phyloP scores from a whole-genome alignment of 805 yeast genomes.

The Candida ulmi region DNA sequence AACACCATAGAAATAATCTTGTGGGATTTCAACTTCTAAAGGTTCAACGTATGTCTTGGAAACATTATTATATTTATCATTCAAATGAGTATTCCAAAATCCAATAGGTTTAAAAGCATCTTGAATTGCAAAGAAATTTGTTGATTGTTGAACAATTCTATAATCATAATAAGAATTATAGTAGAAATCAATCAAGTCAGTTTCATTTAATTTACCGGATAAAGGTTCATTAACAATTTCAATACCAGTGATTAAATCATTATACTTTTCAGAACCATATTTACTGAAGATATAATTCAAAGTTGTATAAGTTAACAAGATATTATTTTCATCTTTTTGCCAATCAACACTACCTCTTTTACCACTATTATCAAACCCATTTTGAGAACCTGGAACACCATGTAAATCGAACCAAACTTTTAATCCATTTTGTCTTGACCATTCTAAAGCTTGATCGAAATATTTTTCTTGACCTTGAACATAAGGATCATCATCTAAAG shows the following conservation, averaged over 20 bases:
- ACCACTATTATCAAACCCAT: slow-evolving; percentile 87
- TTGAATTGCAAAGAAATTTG: slow-evolving; percentile 48
- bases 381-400: slow-evolving; percentile 96
- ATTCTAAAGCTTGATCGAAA: slow-evolving; percentile 68
- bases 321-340: slow-evolving; percentile 35
- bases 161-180: slow-evolving; percentile 27
- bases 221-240: slow-evolving; percentile 72
- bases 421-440: slow-evolving; percentile 60
- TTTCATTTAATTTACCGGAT: slow-evolving; percentile 42
- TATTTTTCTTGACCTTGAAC: slow-evolving; percentile 75
- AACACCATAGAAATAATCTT: slow-evolving; percentile 47
- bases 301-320: slow-evolving; percentile 43
- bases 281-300: slow-evolving; percentile 44
- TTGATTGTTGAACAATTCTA: slow-evolving; percentile 14
- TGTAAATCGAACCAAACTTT: slow-evolving; percentile 90
- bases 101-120: slow-evolving; percentile 59
- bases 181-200: slow-evolving; percentile 25
- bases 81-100: slow-evolving; percentile 47
- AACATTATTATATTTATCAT: slow-evolving; percentile 23
- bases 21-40: slow-evolving; percentile 31
- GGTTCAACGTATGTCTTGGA: slow-evolving; percentile 23
- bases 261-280: slow-evolving; percentile 42
- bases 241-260: slow-evolving; percentile 62
- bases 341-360: slow-evolving; percentile 41
- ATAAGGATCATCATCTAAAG: slow-evolving; percentile 68